A percentile compares a stretch with the other conserved stretches of the same genome.
Evolutionary conservation across 2,329 filamentous ascomycete species (phyloP).

Genomic region (Xylaria digitata): DNA sequence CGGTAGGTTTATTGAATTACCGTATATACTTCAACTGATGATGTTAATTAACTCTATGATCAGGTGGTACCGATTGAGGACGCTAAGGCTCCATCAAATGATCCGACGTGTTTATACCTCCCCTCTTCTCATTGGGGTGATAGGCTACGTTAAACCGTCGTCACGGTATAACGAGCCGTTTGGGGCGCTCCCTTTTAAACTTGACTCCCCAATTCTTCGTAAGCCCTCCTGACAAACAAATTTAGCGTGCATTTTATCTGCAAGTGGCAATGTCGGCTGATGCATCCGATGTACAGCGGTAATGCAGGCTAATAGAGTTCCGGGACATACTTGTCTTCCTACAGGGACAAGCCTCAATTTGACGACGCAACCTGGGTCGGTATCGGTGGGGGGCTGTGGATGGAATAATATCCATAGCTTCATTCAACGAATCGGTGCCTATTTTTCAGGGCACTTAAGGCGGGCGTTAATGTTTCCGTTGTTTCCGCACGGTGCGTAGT

Average conservation of each 20-base stretch:
- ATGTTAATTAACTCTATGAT: background rate
- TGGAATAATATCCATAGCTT: background rate
- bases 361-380: background rate
- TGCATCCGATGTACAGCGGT: constrained; percentile 26
- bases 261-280: constrained; percentile 16
- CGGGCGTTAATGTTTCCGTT: background rate
- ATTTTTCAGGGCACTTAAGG: background rate
- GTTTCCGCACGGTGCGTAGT: background rate
- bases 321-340: constrained; percentile 11
- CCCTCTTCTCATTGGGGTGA: background rate
- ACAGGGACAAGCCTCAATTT: background rate
- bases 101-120: background rate
- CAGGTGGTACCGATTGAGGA: background rate
- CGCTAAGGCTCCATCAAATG: background rate
- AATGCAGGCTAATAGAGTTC: constrained; percentile 27
- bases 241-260: constrained; percentile 25
- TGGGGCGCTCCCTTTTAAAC: background rate
- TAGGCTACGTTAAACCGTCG: constrained; percentile 7
- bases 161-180: constrained; percentile 1
- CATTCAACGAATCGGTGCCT: background rate
- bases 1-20: background rate
- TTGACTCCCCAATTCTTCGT: background rate
- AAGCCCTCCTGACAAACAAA: background rate
- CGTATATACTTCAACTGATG: background rate
- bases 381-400: no score